These are phyloP conservation scores for Echium plantagineum DNA, from an alignment of 257 asterid species.

Conservation along the genomic window DNA sequence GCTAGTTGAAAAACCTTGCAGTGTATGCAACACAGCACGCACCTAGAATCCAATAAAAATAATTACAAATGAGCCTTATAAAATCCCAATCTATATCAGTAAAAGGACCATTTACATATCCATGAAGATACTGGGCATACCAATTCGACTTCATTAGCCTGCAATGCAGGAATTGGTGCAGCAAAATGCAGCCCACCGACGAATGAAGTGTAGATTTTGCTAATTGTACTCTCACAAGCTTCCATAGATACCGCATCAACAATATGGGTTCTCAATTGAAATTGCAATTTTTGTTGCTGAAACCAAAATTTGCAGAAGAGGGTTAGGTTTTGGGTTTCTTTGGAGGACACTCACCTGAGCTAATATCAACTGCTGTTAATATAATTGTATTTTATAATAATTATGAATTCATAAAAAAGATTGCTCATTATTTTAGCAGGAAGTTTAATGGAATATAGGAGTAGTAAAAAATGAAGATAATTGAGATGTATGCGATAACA, in stretches of 20 bases:
- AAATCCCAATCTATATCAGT: neutral
- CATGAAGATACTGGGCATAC: slow-evolving; percentile 17
- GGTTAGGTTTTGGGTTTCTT: too few species aligned
- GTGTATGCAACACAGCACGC: slow-evolving; percentile 72
- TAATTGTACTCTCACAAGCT: slow-evolving; percentile 41
- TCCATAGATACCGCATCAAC: slow-evolving; percentile 34
- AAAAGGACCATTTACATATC: neutral
- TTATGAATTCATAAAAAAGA: too few species aligned
- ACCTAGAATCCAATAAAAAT: slow-evolving; percentile 33
- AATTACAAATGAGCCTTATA: neutral
- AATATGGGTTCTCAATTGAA: too few species aligned
- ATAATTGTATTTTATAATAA: too few species aligned
- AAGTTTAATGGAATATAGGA: too few species aligned
- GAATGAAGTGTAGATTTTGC: slow-evolving; percentile 39
- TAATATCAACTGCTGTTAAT: too few species aligned
- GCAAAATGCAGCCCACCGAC: slow-evolving; percentile 63
- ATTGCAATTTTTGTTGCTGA: too few species aligned
- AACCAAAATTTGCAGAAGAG: too few species aligned
- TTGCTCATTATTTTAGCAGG: too few species aligned
- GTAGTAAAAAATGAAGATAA: too few species aligned
- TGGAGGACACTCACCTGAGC: too few species aligned
- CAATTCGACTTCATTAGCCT: slow-evolving; percentile 71
- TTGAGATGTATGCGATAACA: too few species aligned
- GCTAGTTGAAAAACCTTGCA: slow-evolving; percentile 71
- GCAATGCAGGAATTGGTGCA: slow-evolving; percentile 38